phyloP scores from a whole-genome alignment of 1,284 basidiomycete species.

The Termitomyces sp. region DNA sequence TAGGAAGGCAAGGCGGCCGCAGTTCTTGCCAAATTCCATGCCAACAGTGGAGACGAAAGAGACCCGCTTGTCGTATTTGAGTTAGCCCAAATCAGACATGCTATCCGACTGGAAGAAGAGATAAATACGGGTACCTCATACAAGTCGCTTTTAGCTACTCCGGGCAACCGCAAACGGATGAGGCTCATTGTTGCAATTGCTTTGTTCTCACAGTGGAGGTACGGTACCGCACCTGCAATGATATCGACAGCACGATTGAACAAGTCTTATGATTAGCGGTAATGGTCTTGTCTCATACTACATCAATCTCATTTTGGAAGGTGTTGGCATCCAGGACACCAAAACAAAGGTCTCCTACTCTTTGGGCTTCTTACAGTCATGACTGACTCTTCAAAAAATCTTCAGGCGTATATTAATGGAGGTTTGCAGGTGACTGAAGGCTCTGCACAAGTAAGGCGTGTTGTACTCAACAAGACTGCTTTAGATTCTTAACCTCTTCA shows the following conservation, averaged over 20 bases:
- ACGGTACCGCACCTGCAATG: conserved; percentile 11
- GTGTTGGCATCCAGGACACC: conserved; percentile 48
- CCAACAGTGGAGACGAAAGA: conserved; percentile 43
- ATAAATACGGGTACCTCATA: conserved; percentile 42
- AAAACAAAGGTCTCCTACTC: conserved; percentile 36
- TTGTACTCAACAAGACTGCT: background rate
- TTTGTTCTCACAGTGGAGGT: conserved; percentile 67
- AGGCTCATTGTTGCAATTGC: conserved; percentile 52
- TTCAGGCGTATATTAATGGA: conserved; percentile 53
- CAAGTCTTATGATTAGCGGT: conserved; percentile 32
- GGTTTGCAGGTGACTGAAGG: conserved; percentile 43
- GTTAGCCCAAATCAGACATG: conserved; percentile 59
- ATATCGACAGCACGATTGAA: background rate
- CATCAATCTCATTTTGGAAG: conserved; percentile 58
- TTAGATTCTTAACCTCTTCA: conserved; percentile 49
- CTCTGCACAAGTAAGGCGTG: background rate
- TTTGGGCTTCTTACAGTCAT: background rate
- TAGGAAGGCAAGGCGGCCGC: conserved; percentile 48
- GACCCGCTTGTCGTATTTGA: conserved; percentile 56
- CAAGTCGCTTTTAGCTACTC: conserved; percentile 46
- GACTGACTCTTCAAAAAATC: background rate
- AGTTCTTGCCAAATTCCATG: conserved; percentile 62
- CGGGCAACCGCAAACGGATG: conserved; percentile 58
- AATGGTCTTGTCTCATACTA: conserved; percentile 68
- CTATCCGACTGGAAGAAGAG: conserved; percentile 54